Base-by-base conservation (phyloP, 2,329 filamentous ascomycete species). In the Podosphaera aphanis region DNA sequence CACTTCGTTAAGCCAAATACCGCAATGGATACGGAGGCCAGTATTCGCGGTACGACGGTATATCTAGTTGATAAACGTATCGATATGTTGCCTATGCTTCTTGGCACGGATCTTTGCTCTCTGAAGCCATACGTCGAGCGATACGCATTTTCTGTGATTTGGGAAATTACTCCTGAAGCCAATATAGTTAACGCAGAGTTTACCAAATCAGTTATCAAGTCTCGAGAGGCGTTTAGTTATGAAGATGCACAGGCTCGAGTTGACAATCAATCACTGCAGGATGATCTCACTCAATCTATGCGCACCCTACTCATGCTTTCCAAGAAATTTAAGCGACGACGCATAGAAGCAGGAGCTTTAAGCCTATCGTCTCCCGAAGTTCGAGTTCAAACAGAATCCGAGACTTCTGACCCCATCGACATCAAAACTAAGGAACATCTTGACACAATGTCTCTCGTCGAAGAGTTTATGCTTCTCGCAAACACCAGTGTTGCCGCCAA, bases 61-160 rank as follows among this genome's bases (percentile, higher is more conserved):
- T 98, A 98, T 60, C 69, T 98, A 15, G 90, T 98, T 2, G 90
- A 98, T 63, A 98, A 98, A 69, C 85, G 90, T 56, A 98, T 98
- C 56, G 92, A 98, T 66, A 98, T 98, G 92, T 71, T 98, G 61
- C 92, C 92, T 1, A 86, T 85, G 71, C 77, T 98, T 27, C 77
- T 98, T 11, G 90, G 90, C 48, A 98, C 90, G 0, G 86, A 98
- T 57, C 69, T 98, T 1, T 98, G 90, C 64, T 98, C 90, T 0
- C 67, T 98, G 18, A 95, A 95, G 62, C 90, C 90, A 0, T 90
- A 94, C 56, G 85, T 98, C n/a, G 90, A 98, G 64, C 82, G 83
- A 8, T 90, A 77, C 57, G 83, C 83, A 23, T 90, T 90, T 59
- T 88, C 82, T 0, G 78, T 79, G 6, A 65, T 88, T 18, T 90